A percentile compares a stretch with the other conserved stretches of the same genome.
phyloP scores from a whole-genome alignment of 129 eudicot genomes.

The Arctium minus region DNA sequence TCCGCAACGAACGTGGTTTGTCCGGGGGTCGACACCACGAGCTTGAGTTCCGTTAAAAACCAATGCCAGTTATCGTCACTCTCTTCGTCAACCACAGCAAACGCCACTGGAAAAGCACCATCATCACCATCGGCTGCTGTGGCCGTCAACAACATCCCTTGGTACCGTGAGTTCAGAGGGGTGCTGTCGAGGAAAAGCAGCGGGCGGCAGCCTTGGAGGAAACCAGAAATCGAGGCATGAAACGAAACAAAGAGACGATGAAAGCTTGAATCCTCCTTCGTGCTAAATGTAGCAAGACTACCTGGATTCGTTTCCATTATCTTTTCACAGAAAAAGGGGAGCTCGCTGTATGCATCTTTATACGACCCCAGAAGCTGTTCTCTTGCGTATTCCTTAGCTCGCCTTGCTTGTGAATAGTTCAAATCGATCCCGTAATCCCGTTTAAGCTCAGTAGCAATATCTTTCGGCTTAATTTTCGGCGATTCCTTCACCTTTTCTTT shows the following conservation, averaged over 20 bases:
- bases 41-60: conserved; percentile 49
- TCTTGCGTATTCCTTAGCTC: conserved; percentile 44
- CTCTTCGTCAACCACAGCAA: conserved; percentile 58
- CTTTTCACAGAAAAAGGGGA: conserved; percentile 49
- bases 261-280: conserved; percentile 62
- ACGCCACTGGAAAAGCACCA: conserved; percentile 55
- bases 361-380: conserved; percentile 54
- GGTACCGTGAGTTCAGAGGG: conserved; percentile 51
- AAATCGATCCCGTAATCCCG: conserved; percentile 51
- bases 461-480: conserved; percentile 50
- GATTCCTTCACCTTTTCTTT: conserved; percentile 52
- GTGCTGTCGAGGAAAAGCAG: conserved; percentile 50
- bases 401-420: conserved; percentile 49
- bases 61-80: conserved; percentile 59
- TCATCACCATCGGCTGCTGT: conserved; percentile 63
- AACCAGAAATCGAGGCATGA: conserved; percentile 49
- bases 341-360: conserved; percentile 47
- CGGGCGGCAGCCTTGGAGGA: conserved; percentile 58
- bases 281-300: conserved; percentile 49
- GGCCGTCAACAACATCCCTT: conserved; percentile 56
- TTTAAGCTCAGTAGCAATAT: conserved; percentile 45
- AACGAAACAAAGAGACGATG: conserved; percentile 55
- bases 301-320: conserved; percentile 58
- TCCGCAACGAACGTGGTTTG: conserved; percentile 51
- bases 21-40: conserved; percentile 29